Evolutionary conservation across 129 eudicot species (phyloP).

Genomic region (Flaveria brownii): DNA sequence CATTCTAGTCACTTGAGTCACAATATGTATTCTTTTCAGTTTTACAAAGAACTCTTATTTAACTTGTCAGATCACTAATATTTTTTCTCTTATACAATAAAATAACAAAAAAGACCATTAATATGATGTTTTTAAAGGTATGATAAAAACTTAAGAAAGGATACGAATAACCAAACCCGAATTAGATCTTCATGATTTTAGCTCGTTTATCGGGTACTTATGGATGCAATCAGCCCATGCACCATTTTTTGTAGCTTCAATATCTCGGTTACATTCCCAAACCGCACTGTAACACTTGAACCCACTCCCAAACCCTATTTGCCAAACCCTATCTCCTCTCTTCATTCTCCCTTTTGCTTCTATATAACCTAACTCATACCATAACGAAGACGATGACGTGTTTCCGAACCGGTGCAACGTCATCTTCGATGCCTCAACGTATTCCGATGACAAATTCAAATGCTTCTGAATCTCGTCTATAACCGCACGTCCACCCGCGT

Average conservation of each 20-base stretch:
- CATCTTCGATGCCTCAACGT: conserved; percentile 84
- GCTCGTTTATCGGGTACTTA: conserved; percentile 45
- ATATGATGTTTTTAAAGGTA: no score
- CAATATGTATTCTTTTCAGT: no score
- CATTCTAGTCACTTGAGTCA: no score
- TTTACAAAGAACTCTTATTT: no score
- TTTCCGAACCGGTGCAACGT: conserved; percentile 73
- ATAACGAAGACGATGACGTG: conserved; percentile 67
- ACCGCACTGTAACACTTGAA: conserved; percentile 82
- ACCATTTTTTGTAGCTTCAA: conserved; percentile 38
- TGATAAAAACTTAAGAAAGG: no score
- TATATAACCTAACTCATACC: conserved; percentile 70
- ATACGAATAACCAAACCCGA: neutral
- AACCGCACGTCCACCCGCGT: conserved; percentile 78
- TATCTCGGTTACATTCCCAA: conserved; percentile 58
- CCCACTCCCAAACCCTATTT: conserved; percentile 82
- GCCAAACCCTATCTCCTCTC: conserved; percentile 81
- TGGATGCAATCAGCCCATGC: conserved; percentile 71
- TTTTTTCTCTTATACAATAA: no score
- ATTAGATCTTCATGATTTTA: conserved; percentile 40
- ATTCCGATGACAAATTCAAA: conserved; percentile 48
- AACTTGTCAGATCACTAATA: no score
- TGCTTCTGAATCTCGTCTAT: conserved; percentile 77
- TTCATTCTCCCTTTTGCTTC: conserved; percentile 81
- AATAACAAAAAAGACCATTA: no score